Conservation (phyloP, 225 moss, liverwort and hornwort genomes). For the Sphagnum tenellum region DNA sequence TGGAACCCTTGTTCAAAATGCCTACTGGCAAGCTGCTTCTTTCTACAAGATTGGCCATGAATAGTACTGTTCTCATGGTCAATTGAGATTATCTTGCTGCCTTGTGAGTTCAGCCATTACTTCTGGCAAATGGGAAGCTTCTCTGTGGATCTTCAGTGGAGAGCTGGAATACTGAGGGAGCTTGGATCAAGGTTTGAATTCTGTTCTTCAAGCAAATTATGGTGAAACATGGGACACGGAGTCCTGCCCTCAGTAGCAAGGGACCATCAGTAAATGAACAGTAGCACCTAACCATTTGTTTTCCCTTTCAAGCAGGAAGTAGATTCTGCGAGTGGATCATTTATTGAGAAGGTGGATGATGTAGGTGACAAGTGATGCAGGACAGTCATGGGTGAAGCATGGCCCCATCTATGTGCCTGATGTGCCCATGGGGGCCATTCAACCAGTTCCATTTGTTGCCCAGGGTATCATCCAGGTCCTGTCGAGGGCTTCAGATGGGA, state of each 20-base stretch:
- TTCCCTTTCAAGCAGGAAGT: too few relatives aligned
- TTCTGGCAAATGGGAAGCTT: conserved; percentile 60
- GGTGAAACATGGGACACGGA: too few relatives aligned
- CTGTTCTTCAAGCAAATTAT: too few relatives aligned
- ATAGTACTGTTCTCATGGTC: conserved; percentile 12
- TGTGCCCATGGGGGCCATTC: conserved; percentile 54
- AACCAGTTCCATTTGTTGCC: conserved; percentile 58
- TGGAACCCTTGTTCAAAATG: conserved; percentile 92
- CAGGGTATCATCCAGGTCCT: conserved; percentile 37
- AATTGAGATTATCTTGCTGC: not conserved
- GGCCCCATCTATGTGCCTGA: conserved; percentile 57
- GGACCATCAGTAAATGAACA: too few relatives aligned
- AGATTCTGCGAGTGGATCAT: too few relatives aligned
- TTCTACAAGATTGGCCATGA: conserved; percentile 89
- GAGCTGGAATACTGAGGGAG: conserved; percentile 93
- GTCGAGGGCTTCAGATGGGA: conserved; percentile 41
- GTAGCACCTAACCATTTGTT: too few relatives aligned
- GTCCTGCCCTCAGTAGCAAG: too few relatives aligned
- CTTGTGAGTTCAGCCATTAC: conserved; percentile 35
- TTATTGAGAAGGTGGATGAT: not conserved
- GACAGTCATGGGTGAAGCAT: conserved; percentile 76
- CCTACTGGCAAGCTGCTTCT: conserved; percentile 63
- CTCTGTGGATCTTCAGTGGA: conserved; percentile 87
- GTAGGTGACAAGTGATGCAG: conserved; percentile 64
- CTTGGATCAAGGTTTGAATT: conserved; percentile 69